Evolutionary conservation across 345 rosid genomes (phyloP).

Genomic region (Rhodamnia rubescens): DNA sequence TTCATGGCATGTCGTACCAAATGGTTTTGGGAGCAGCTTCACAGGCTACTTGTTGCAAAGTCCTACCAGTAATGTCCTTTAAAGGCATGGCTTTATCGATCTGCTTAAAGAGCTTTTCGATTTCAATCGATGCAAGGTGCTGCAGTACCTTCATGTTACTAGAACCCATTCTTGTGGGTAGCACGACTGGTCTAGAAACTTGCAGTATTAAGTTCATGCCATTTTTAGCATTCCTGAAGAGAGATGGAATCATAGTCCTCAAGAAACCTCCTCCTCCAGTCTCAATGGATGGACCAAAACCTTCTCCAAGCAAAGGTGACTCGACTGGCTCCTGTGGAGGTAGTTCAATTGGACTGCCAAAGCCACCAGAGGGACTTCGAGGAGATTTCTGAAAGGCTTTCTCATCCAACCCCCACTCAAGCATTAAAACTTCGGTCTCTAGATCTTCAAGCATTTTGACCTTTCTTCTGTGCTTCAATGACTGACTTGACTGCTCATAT

Average conservation of each 20-base stretch:
- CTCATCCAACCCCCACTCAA: conserved; percentile 49
- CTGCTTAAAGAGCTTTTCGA: conserved; percentile 24
- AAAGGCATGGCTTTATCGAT: conserved; percentile 45
- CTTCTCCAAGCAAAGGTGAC: conserved; percentile 37
- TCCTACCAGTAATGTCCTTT: conserved; percentile 57
- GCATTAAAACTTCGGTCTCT: conserved; percentile 62
- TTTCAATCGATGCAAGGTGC: conserved; percentile 42
- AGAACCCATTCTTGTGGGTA: conserved; percentile 50
- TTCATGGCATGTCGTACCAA: neutral
- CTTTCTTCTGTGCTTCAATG: conserved; percentile 34
- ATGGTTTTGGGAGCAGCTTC: conserved; percentile 3
- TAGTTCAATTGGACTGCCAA: conserved; percentile 79
- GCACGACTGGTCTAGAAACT: conserved; percentile 46
- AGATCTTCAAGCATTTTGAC: conserved; percentile 49
- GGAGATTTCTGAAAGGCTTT: conserved; percentile 33
- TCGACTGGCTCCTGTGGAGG: conserved; percentile 16
- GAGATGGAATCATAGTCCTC: conserved; percentile 43
- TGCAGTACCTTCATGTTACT: conserved; percentile 31
- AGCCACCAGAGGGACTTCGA: conserved; percentile 37
- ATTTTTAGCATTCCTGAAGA: conserved; percentile 34
- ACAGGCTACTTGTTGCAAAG: conserved; percentile 30
- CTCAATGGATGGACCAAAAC: conserved; percentile 30
- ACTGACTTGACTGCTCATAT: conserved; percentile 12
- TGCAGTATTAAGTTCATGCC: conserved; percentile 43
- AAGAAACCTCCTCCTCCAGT: conserved; percentile 43